These are phyloP conservation scores for Linum tenue DNA, from an alignment of 345 rosid species.

Conservation along the genomic window DNA sequence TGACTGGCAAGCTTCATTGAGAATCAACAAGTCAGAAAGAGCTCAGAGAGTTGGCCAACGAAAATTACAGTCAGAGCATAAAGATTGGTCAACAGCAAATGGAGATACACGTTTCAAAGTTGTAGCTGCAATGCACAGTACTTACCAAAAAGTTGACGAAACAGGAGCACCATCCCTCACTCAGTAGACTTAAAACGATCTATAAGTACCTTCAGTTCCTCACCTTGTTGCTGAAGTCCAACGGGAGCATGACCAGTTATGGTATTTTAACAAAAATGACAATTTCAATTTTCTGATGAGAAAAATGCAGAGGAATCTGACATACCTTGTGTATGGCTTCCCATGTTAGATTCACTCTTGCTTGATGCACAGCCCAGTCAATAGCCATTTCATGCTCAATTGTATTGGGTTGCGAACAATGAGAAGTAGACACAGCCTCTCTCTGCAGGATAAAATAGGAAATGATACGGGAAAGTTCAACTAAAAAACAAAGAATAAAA, in stretches of 20 bases:
- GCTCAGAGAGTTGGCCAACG: too few relatives aligned
- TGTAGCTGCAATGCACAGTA: too few relatives aligned
- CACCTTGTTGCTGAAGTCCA: conserved; percentile 45
- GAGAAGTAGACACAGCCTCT: conserved; percentile 78
- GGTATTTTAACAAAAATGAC: not conserved
- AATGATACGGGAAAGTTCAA: too few relatives aligned
- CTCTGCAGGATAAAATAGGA: conserved; percentile 31
- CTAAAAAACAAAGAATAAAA: not conserved
- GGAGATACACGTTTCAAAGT: too few relatives aligned
- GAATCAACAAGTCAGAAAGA: too few relatives aligned
- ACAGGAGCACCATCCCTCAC: too few relatives aligned
- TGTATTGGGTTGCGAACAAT: conserved; percentile 79
- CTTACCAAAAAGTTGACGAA: too few relatives aligned
- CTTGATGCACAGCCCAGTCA: conserved; percentile 64
- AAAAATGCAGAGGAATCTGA: not conserved
- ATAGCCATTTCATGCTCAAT: conserved; percentile 80
- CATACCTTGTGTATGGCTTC: conserved; percentile 37
- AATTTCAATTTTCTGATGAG: conserved; percentile 1
- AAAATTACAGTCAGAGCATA: too few relatives aligned
- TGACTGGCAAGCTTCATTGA: too few relatives aligned
- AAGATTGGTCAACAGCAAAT: too few relatives aligned
- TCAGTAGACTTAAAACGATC: conserved; percentile 39
- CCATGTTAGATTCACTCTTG: conserved; percentile 33
- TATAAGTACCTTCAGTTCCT: conserved; percentile 32
- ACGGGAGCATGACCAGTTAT: conserved; percentile 4